A percentile compares a stretch with the other conserved stretches of the same genome.
Conservation (phyloP, 176 grass and related monocot species). For the Paspalum vaginatum region DNA sequence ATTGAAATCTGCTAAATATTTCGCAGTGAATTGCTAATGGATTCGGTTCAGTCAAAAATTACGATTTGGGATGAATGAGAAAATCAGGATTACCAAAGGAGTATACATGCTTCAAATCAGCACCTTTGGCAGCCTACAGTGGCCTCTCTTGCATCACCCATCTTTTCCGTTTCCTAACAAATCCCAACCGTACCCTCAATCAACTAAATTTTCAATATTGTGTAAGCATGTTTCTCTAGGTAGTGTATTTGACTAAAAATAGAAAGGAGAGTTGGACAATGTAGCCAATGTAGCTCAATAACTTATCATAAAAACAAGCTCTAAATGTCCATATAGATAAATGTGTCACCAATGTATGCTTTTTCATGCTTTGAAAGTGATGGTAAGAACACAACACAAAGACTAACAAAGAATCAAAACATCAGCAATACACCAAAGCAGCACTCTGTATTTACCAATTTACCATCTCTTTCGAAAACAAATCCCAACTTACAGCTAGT, state of each 20-base stretch:
- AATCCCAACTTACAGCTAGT: not conserved
- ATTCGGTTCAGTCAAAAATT: not conserved
- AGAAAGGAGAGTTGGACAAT: not conserved
- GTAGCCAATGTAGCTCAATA: not conserved
- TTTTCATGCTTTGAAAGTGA: not conserved
- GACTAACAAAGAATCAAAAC: not conserved
- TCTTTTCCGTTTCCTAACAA: conserved; percentile 78
- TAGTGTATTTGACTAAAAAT: not conserved
- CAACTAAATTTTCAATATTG: conserved; percentile 37
- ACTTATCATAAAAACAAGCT: not conserved
- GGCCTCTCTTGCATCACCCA: conserved; percentile 67
- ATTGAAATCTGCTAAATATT: not conserved
- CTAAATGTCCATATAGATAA: not conserved
- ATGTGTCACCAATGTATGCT: not conserved
- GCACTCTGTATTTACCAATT: not conserved
- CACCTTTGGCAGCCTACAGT: conserved; percentile 48
- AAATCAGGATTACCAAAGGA: conserved; percentile 38
- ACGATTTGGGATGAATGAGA: not conserved
- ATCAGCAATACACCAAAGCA: not conserved
- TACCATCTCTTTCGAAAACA: not conserved
- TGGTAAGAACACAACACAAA: not conserved
- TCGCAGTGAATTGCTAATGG: not conserved
- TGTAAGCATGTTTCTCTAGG: conserved; percentile 12
- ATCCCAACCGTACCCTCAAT: conserved; percentile 56
- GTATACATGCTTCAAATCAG: conserved; percentile 43